These are phyloP conservation scores for Cornus suecica DNA, from an alignment of 148 eudicot species.

Conservation along the genomic window DNA sequence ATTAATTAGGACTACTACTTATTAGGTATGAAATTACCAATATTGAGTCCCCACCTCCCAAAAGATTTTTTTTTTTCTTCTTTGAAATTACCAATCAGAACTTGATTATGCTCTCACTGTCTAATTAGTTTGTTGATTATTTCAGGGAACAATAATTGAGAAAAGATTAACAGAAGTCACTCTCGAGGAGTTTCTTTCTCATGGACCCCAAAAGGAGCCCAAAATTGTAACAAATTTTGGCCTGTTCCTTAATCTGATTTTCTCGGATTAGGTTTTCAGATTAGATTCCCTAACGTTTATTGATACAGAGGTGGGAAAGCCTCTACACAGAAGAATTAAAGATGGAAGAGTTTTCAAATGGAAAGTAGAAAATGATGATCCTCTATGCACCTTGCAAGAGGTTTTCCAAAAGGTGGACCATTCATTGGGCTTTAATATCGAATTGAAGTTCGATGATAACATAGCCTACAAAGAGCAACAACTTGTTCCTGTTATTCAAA, in stretches of 20 bases:
- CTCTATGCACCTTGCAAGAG: conserved; percentile 47
- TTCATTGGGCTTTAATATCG: conserved; percentile 43
- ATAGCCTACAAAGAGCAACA: conserved; percentile 23
- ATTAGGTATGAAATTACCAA: too few species aligned
- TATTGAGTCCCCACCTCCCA: too few species aligned
- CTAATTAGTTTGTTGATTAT: neutral
- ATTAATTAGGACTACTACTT: too few species aligned
- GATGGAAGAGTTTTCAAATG: conserved; percentile 39
- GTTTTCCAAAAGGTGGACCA: conserved; percentile 26
- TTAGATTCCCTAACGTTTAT: neutral
- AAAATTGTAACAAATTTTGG: conserved; percentile 22
- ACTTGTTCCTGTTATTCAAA: conserved; percentile 24
- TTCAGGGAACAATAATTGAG: conserved; percentile 35
- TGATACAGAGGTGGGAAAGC: conserved; percentile 35
- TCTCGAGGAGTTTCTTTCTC: conserved; percentile 35
- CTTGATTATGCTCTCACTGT: neutral
- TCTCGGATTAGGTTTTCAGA: neutral
- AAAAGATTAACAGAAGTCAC: conserved; percentile 42
- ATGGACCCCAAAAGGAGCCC: conserved; percentile 41
- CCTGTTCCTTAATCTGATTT: neutral
- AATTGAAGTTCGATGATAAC: conserved; percentile 43
- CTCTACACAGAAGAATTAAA: conserved; percentile 35
- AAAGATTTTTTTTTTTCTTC: too few species aligned
- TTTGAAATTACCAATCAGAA: too few species aligned
- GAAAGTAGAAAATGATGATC: conserved; percentile 46